Conservation (phyloP, 78 protist genomes). For the Diacronema lutheri region DNA sequence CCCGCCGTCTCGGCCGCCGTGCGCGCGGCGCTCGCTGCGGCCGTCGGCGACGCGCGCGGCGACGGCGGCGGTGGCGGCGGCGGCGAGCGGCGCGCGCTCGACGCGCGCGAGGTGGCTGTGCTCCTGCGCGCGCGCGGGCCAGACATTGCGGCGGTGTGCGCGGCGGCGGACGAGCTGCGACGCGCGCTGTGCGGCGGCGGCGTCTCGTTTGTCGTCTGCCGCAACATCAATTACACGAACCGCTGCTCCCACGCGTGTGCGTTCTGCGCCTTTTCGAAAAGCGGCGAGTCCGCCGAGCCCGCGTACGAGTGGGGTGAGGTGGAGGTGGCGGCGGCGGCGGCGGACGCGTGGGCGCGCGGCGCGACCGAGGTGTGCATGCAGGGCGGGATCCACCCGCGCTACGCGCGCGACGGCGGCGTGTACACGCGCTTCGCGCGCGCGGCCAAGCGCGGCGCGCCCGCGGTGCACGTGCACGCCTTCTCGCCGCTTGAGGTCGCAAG, state of each 20-base stretch:
- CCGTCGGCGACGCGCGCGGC: neutral
- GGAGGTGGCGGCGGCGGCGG: neutral
- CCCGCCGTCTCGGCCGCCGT: too few species aligned
- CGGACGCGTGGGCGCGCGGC: constrained; percentile 22
- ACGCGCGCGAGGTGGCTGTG: neutral
- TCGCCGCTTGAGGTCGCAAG: constrained; percentile 8
- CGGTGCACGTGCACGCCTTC: constrained; percentile 24
- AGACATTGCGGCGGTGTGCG: neutral
- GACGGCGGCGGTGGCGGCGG: too few species aligned
- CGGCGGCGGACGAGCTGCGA: neutral
- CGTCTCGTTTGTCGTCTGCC: neutral
- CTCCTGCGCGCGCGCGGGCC: neutral
- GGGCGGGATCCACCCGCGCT: neutral
- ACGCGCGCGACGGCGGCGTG: neutral
- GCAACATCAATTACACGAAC: constrained; percentile 27
- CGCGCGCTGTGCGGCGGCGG: neutral
- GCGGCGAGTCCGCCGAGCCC: neutral
- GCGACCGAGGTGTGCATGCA: constrained; percentile 34
- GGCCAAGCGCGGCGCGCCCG: neutral
- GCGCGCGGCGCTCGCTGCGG: neutral
- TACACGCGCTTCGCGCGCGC: neutral
- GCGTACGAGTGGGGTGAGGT: neutral
- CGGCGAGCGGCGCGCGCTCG: neutral
- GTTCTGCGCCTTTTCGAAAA: constrained; percentile 27
- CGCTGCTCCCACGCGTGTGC: neutral